A percentile compares a stretch with the other conserved stretches of the same genome.
Conservation (phyloP, 495 filamentous ascomycete species). For the Pseudotulostoma volvatum region DNA sequence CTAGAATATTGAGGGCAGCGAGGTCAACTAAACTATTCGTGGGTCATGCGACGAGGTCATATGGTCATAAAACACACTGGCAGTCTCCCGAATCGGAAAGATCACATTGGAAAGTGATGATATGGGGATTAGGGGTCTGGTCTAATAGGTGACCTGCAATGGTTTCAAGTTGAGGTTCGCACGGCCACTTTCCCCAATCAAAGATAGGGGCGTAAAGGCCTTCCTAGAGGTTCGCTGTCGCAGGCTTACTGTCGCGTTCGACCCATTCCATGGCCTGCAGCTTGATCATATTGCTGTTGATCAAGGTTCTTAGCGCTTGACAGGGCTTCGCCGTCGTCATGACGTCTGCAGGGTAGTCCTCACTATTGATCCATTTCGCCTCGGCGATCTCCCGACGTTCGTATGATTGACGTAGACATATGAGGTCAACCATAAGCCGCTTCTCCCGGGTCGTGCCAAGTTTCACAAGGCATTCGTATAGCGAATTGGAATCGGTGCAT, state of each 20-base stretch:
- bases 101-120: too few relatives aligned
- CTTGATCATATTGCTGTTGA: constrained; percentile 6
- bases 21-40: too few relatives aligned
- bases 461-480: constrained; percentile 6
- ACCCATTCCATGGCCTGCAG: constrained; percentile 5
- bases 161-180: too few relatives aligned
- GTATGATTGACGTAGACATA: constrained; percentile 5
- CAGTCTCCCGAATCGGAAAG: too few relatives aligned
- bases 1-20: too few relatives aligned
- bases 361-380: constrained; percentile 6
- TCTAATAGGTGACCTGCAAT: too few relatives aligned
- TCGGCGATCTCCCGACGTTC: constrained; percentile 7
- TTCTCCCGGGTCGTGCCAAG: constrained; percentile 3
- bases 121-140: too few relatives aligned
- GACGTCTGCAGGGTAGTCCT: constrained; percentile 4
- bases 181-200: too few relatives aligned
- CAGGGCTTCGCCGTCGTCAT: constrained; percentile 7
- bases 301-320: constrained; percentile 2
- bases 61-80: too few relatives aligned
- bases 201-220: too few relatives aligned
- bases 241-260: constrained; percentile 4
- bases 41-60: too few relatives aligned
- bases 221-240: too few relatives aligned
- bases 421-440: background rate
- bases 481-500: constrained; percentile 1